Base-by-base conservation (phyloP, 2,329 filamentous ascomycete species). In the Monosporascus cannonballus region DNA sequence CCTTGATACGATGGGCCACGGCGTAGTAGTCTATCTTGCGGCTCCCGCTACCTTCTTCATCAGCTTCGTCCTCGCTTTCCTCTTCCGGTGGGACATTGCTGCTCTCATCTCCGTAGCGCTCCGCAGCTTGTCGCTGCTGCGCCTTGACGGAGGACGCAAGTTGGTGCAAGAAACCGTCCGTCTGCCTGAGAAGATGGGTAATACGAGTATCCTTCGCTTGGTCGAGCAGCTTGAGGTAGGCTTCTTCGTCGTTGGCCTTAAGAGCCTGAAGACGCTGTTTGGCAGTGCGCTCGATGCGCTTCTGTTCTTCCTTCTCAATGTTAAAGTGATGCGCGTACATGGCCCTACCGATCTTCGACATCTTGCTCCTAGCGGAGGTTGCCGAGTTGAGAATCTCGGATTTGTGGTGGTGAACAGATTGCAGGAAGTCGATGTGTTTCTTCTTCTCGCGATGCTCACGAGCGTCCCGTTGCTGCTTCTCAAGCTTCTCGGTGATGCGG, bases 141-240 rank as follows among this genome's bases (percentile, higher is more conserved):
- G 86, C 85, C 69, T 95, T 94, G 68, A 99, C 94, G 17, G 94
- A 97, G 2, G 89, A 87, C 48, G 95, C 92, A 56, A 99, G 86
- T 71, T 97, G 93, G 62, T 92, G 88, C 74, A 99, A 80, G 84
- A 99, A 99, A 50, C 92, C 92, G 70, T 99, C 93, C 49, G 94
- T 99, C 74, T 99, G 94, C 67, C 90, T 90, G 63, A 99, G 86
- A 66, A 99, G 76, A 70, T 99, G 94, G 8, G 94, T 96, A 59
- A 99, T 99, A 85, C 94, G 93, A 39, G 93, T 97, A 76, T 99
- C 94, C 78, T 99, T 99, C 65, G 94, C 94, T 72, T 99, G 93
- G 67, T 96, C 94, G 64, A 99, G 86, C 67, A 99, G 80, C 73
- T 96, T 96, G 73, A 99, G 83, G 70, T 99, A 99, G 1, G 94